A percentile compares a stretch with the other conserved stretches of the same genome.
Evolutionary conservation across 192 early-diverging fungal species (phyloP).

Genomic region (Piromyces finnis): DNA sequence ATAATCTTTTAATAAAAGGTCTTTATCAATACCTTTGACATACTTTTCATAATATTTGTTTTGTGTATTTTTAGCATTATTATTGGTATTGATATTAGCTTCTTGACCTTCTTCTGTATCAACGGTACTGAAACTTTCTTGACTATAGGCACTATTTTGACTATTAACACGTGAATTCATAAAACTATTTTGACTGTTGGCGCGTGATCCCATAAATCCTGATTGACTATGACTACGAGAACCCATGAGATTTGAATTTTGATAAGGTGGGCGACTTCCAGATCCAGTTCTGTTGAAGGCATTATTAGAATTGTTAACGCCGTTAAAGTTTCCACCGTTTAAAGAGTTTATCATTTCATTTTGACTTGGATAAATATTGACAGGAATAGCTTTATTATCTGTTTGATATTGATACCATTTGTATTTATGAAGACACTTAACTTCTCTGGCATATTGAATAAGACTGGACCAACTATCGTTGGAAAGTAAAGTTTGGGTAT

Average conservation of each 20-base stretch:
- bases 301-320: no score
- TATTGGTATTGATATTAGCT: not conserved
- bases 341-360: not conserved
- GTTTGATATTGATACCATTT: not conserved
- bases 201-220: not conserved
- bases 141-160: not conserved
- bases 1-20: not conserved
- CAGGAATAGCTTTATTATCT: not conserved
- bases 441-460: constrained; percentile 41
- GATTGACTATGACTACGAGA: not conserved
- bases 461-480: constrained; percentile 57
- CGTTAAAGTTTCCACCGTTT: no score
- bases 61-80: not conserved
- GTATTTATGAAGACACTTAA: constrained; percentile 3
- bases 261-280: no score
- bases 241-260: not conserved
- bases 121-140: not conserved
- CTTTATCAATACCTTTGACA: not conserved
- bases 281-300: no score
- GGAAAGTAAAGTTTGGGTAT: constrained; percentile 32
- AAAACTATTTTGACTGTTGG: no score
- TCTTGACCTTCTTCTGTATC: not conserved
- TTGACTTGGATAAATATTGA: not conserved
- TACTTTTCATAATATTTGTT: not conserved
- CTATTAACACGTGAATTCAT: not conserved